phyloP scores from a whole-genome alignment of 1,139 yeast species.

The Yamadazyma friedrichii region DNA sequence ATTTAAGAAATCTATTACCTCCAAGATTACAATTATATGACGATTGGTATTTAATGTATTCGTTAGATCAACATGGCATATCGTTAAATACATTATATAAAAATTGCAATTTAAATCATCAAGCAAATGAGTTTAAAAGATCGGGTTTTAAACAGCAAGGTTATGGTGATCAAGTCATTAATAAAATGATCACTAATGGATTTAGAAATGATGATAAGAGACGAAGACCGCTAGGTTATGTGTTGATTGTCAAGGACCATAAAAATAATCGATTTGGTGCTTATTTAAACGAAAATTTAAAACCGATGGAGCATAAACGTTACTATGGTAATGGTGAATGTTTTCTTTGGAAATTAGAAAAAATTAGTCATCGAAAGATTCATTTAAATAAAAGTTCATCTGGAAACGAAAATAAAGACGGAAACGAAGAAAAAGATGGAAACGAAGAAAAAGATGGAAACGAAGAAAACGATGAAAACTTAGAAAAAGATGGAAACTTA shows the following conservation, averaged over 20 bases:
- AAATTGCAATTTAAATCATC: conserved; percentile 34
- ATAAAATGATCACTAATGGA: conserved; percentile 27
- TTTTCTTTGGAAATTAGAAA: conserved; percentile 77
- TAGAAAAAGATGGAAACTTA: neutral
- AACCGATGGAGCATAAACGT: conserved; percentile 66
- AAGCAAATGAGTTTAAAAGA: conserved; percentile 22
- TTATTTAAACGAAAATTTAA: conserved; percentile 71
- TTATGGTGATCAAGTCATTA: conserved; percentile 37
- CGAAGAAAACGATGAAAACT: neutral
- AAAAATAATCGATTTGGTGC: conserved; percentile 75
- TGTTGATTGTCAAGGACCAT: conserved; percentile 65
- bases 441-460: neutral
- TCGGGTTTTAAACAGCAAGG: conserved; percentile 26
- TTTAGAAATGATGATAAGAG: conserved; percentile 14
- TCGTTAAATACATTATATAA: conserved; percentile 72
- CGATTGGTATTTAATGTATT: conserved; percentile 76
- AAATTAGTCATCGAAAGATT: conserved; percentile 4
- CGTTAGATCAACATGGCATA: conserved; percentile 89
- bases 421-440: too few relatives aligned
- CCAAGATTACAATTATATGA: conserved; percentile 73
- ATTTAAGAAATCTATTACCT: conserved; percentile 72
- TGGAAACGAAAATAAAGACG: neutral
- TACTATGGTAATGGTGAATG: conserved; percentile 96
- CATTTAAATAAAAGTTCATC: neutral
- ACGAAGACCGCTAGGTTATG: conserved; percentile 60